These are phyloP conservation scores for Wickerhamiella sergipiensis DNA, from an alignment of 805 yeast genomes.

Conservation along the genomic window DNA sequence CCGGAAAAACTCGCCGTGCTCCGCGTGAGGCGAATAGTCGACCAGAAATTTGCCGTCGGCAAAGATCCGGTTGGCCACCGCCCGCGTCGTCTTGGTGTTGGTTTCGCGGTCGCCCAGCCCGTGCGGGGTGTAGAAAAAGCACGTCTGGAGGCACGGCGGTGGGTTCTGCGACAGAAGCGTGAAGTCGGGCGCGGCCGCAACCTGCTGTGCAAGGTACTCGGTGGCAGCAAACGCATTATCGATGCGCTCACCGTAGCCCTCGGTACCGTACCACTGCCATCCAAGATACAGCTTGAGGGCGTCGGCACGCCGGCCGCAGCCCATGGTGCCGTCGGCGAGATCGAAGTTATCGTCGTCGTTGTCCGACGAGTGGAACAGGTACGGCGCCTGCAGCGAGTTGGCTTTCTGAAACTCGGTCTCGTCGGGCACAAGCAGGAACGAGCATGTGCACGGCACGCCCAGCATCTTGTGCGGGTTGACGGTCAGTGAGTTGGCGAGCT, in stretches of 20 bases:
- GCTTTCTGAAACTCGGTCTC: constrained; percentile 51
- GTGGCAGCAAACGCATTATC: constrained; percentile 62
- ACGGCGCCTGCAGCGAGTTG: constrained; percentile 68
- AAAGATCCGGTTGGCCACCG: constrained; percentile 48
- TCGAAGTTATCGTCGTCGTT: constrained; percentile 45
- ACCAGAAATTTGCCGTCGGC: constrained; percentile 52
- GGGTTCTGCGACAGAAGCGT: constrained; percentile 40
- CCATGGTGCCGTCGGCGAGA: constrained; percentile 83
- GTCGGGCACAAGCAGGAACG: constrained; percentile 62
- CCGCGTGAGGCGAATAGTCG: constrained; percentile 59
- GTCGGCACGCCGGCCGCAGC: constrained; percentile 80
- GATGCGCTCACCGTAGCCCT: constrained; percentile 51
- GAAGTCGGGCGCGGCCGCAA: constrained; percentile 33
- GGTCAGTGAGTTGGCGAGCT: constrained; percentile 62
- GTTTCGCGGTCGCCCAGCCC: constrained; percentile 24
- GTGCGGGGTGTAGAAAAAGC: constrained; percentile 54
- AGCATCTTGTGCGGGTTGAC: constrained; percentile 78
- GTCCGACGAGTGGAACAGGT: constrained; percentile 53
- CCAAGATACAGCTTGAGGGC: constrained; percentile 63
- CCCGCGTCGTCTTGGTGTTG: constrained; percentile 45
- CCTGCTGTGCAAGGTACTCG: constrained; percentile 40
- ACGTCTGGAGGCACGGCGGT: constrained; percentile 73
- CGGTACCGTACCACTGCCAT: constrained; percentile 65
- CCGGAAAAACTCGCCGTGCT: constrained; percentile 67
- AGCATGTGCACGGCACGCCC: constrained; percentile 62